These are phyloP conservation scores for Xylaria curta DNA, from an alignment of 495 filamentous ascomycete genomes.

Conservation along the genomic window DNA sequence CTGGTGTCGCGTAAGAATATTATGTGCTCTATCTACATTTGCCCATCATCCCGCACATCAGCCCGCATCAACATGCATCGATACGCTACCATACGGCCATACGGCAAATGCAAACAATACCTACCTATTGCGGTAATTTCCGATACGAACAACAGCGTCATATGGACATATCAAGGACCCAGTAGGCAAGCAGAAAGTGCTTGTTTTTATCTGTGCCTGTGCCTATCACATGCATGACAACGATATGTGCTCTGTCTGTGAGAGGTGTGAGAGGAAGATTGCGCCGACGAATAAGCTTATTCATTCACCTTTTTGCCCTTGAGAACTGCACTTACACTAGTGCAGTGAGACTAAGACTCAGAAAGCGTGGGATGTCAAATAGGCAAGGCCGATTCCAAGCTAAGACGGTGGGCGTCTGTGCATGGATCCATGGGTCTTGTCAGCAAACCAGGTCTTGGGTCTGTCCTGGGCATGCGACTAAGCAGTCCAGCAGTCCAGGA, in stretches of 20 bases:
- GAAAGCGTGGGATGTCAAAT: constrained; percentile 18
- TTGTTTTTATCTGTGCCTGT: background rate
- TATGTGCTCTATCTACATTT: background rate
- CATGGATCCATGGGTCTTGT: constrained; percentile 18
- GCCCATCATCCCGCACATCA: background rate
- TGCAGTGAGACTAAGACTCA: background rate
- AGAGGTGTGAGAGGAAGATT: background rate
- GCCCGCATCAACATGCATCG: background rate
- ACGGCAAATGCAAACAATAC: background rate
- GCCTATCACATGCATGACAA: background rate
- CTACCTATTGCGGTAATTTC: constrained; percentile 14
- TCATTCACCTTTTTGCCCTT: background rate
- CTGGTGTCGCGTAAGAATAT: background rate
- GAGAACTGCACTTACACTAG: background rate
- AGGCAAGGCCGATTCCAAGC: constrained; percentile 24
- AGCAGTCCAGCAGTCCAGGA: constrained; percentile 14
- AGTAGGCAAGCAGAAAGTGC: background rate
- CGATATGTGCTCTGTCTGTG: background rate
- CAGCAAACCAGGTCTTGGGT: constrained; percentile 18
- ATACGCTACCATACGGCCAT: too few relatives aligned
- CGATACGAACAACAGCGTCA: background rate
- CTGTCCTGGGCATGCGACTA: constrained; percentile 23
- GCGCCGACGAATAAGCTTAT: constrained; percentile 17
- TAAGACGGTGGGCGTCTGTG: background rate
- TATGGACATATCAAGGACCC: background rate